Percentiles rank a stretch among this genome's conserved stretches.
These are phyloP conservation scores for Stachybotrys elegans DNA, from an alignment of 2,329 filamentous ascomycete species.

Conservation along the genomic window DNA sequence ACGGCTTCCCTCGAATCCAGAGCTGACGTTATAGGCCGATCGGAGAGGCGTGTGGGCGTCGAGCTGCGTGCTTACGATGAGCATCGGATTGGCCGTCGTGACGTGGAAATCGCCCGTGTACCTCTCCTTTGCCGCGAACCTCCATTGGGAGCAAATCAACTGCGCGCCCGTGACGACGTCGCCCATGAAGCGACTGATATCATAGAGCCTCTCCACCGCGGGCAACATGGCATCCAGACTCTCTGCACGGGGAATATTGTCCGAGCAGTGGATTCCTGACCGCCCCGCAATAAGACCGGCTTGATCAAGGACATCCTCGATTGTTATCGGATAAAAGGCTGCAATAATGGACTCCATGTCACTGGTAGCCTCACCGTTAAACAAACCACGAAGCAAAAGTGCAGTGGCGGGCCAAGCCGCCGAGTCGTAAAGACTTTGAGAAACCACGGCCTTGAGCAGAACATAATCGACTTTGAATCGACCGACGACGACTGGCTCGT, in stretches of 20 bases:
- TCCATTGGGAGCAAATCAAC: conserved; percentile 32
- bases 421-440: conserved; percentile 15
- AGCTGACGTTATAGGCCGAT: conserved; percentile 30
- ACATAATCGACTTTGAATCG: conserved; percentile 14
- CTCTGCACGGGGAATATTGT: conserved; percentile 19
- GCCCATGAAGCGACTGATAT: conserved; percentile 21
- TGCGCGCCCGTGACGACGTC: conserved; percentile 9
- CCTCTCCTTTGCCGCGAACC: conserved; percentile 28
- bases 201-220: conserved; percentile 14
- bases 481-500: conserved; percentile 13
- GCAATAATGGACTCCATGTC: not conserved
- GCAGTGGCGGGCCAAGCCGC: conserved; percentile 33
- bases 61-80: conserved; percentile 32
- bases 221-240: conserved; percentile 21
- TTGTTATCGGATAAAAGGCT: not conserved
- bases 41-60: conserved; percentile 33
- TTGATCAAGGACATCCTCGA: not conserved
- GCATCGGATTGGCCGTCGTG: conserved; percentile 25
- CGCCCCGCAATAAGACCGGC: not conserved
- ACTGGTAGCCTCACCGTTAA: conserved; percentile 29
- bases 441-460: conserved; percentile 8
- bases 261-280: conserved; percentile 28
- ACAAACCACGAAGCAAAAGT: conserved; percentile 29
- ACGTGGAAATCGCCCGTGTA: conserved; percentile 26
- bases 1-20: conserved; percentile 29